phyloP scores from a whole-genome alignment of 768 basidiomycete genomes.

The Clathrus columnatus region DNA sequence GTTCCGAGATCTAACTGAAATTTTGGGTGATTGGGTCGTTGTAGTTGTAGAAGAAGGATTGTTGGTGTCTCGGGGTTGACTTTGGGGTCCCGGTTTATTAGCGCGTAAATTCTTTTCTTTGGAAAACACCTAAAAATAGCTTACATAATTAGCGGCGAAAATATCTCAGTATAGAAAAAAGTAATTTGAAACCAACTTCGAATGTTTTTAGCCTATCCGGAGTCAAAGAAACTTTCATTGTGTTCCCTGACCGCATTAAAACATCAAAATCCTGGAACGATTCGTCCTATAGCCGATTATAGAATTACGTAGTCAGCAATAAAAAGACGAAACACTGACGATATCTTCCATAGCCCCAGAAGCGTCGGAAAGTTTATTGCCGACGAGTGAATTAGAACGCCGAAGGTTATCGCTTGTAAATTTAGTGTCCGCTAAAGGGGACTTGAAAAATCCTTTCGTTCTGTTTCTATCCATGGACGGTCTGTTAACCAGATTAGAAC shows the following conservation, averaged over 20 bases:
- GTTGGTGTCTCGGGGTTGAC: slow-evolving; percentile 8
- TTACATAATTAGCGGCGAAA: slow-evolving; percentile 7
- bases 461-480: slow-evolving; percentile 1
- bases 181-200: slow-evolving; percentile 78
- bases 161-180: not conserved
- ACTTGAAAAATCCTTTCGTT: slow-evolving; percentile 5
- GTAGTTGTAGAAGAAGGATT: slow-evolving; percentile 9
- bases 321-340: slow-evolving; percentile 14
- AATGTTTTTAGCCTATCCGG: slow-evolving; percentile 89
- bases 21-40: slow-evolving; percentile 9
- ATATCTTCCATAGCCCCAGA: slow-evolving; percentile 14
- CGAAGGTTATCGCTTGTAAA: not conserved
- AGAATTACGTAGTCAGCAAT: slow-evolving; percentile 1
- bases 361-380: slow-evolving; percentile 48
- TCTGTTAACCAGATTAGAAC: not conserved
- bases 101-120: slow-evolving; percentile 49
- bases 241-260: slow-evolving; percentile 79
- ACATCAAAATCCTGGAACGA: slow-evolving; percentile 82
- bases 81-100: slow-evolving; percentile 8
- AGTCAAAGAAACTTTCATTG: slow-evolving; percentile 93
- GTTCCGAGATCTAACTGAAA: slow-evolving; percentile 22
- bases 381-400: slow-evolving; percentile 28
- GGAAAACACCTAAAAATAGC: slow-evolving; percentile 50
- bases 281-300: slow-evolving; percentile 35
- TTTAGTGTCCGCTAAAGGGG: not conserved